Conservation (phyloP, 768 basidiomycete species). For the Fibroporia radiculosa region DNA sequence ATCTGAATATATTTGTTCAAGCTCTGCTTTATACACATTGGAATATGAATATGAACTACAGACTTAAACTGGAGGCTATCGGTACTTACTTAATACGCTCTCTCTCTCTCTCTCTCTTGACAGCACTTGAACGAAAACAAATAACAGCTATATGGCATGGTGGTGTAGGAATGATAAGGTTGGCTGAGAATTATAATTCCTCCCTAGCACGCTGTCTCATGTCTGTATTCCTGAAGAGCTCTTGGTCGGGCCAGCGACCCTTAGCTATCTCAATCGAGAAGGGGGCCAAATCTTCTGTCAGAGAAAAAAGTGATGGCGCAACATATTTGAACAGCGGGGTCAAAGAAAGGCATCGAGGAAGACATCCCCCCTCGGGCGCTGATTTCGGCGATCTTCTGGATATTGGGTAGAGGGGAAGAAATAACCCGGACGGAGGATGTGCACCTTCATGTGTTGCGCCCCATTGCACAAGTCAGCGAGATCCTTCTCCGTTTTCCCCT, state of each 20-base stretch:
- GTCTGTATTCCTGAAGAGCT: constrained; percentile 18
- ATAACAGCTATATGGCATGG: too few species aligned
- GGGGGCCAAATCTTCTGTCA: constrained; percentile 27
- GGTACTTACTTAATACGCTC: too few species aligned
- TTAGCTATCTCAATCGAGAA: constrained; percentile 41
- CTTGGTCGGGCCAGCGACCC: constrained; percentile 39
- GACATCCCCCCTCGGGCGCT: constrained; percentile 12
- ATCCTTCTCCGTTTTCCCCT: constrained; percentile 27
- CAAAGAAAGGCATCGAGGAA: constrained; percentile 11
- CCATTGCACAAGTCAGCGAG: constrained; percentile 17
- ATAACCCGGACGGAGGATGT: constrained; percentile 27
- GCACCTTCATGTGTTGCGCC: constrained; percentile 17
- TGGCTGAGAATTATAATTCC: too few species aligned
- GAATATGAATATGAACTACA: too few species aligned
- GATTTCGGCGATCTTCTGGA: constrained; percentile 20
- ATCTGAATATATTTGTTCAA: too few species aligned
- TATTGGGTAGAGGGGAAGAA: constrained; percentile 26
- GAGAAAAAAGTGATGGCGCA: constrained; percentile 15
- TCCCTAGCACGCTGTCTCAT: constrained; percentile 14
- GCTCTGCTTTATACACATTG: too few species aligned
- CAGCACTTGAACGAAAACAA: too few species aligned
- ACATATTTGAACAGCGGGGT: constrained; percentile 13
- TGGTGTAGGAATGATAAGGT: too few species aligned
- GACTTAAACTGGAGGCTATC: too few species aligned
- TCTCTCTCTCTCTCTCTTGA: too few species aligned